Evolutionary conservation across 2,329 filamentous ascomycete genomes (phyloP).

Genomic region (Colletotrichum eremochloae): DNA sequence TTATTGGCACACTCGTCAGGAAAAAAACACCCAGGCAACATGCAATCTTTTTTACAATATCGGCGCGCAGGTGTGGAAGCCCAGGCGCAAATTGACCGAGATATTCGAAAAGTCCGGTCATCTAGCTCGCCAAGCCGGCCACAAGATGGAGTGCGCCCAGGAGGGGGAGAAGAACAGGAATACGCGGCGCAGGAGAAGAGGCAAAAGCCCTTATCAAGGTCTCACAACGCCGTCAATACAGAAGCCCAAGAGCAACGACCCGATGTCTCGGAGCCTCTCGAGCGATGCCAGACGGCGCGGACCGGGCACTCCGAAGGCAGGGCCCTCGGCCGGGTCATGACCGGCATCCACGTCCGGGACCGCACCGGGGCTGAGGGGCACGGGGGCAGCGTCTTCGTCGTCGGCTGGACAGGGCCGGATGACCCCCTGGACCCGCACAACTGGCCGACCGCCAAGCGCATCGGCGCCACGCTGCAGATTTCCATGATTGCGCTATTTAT

Average conservation of each 20-base stretch:
- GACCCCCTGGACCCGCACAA: slow-evolving; percentile 61
- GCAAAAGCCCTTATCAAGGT: background rate
- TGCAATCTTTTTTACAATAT: slow-evolving; percentile 33
- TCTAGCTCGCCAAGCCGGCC: background rate
- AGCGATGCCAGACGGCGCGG: slow-evolving; percentile 11
- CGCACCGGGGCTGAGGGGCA: slow-evolving; percentile 45
- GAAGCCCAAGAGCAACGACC: slow-evolving; percentile 4
- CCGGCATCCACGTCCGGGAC: slow-evolving; percentile 49
- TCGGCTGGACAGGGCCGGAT: slow-evolving; percentile 50
- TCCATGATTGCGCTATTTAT: slow-evolving; percentile 64
- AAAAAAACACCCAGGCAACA: background rate
- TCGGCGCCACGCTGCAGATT: slow-evolving; percentile 57
- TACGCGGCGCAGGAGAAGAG: background rate
- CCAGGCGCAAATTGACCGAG: slow-evolving; percentile 33
- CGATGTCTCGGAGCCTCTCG: background rate
- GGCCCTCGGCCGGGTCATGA: slow-evolving; percentile 49
- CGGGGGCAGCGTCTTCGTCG: slow-evolving; percentile 50
- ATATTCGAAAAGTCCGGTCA: background rate
- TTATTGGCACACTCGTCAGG: background rate
- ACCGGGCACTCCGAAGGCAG: slow-evolving; percentile 27
- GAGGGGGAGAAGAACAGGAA: background rate
- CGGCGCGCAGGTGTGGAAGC: slow-evolving; percentile 29
- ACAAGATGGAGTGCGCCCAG: background rate
- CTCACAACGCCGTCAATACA: background rate
- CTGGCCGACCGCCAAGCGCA: slow-evolving; percentile 55